Evolutionary conservation across 345 rosid species (phyloP).

Genomic region (Barbarea vulgaris): DNA sequence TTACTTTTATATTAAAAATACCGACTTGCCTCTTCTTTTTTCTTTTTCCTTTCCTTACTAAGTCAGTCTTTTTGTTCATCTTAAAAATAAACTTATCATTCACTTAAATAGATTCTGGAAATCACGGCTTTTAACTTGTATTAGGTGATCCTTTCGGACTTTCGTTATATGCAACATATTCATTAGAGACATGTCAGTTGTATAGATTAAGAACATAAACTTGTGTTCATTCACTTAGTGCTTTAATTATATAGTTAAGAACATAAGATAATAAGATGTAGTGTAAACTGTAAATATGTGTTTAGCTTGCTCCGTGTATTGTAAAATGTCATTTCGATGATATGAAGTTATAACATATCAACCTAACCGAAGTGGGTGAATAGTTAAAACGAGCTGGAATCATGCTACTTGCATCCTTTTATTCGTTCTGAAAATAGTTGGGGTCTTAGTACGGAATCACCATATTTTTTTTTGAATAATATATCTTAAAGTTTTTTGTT

Average conservation of each 20-base stretch:
- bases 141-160: not conserved
- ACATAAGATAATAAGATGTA: not conserved
- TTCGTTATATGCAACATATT: not conserved
- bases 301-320: not conserved
- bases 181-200: not conserved
- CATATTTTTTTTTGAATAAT: not conserved
- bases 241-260: not conserved
- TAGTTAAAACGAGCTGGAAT: too few species aligned
- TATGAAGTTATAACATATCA: too few species aligned
- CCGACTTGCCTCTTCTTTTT: not conserved
- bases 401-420: too few species aligned
- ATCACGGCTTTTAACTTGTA: slow-evolving; percentile 4
- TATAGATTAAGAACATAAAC: not conserved
- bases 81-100: not conserved
- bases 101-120: slow-evolving; percentile 11
- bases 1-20: not conserved
- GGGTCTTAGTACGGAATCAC: not conserved
- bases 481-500: not conserved
- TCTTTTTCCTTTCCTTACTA: not conserved
- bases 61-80: not conserved
- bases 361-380: too few species aligned
- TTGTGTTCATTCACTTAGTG: not conserved
- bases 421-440: not conserved
- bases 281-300: not conserved
- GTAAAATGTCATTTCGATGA: too few species aligned